A percentile compares a stretch with the other conserved stretches of the same genome.
Conservation (phyloP, 192 early-diverging fungal species). For the Umbelopsis sp. region DNA sequence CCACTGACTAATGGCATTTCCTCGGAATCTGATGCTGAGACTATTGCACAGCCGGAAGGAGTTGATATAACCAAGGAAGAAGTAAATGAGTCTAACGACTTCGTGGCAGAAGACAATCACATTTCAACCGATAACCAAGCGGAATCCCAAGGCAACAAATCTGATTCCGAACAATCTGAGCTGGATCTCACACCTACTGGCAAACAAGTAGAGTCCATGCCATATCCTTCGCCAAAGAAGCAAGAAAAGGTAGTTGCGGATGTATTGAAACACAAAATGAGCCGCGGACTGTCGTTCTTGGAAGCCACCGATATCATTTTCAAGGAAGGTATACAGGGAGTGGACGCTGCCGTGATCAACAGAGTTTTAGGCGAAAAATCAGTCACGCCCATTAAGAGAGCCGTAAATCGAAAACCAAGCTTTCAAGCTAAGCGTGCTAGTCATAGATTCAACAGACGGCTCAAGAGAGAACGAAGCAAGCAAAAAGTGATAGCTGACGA, state of each 20-base stretch:
- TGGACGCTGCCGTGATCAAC: conserved; percentile 6
- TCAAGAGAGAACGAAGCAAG: neutral
- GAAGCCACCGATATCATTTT: neutral
- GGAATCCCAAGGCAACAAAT: neutral
- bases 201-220: conserved; percentile 3
- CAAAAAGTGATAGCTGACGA: neutral
- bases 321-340: conserved; percentile 8
- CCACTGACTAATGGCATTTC: too few species aligned
- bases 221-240: conserved; percentile 5
- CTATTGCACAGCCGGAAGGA: neutral
- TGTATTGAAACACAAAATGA: conserved; percentile 9
- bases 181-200: neutral
- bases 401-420: neutral
- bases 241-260: conserved; percentile 3
- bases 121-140: neutral
- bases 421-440: neutral
- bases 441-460: neutral
- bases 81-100: neutral
- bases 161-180: neutral
- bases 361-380: neutral
- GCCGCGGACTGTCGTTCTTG: neutral
- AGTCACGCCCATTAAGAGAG: neutral
- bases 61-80: neutral
- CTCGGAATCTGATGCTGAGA: too few species aligned
- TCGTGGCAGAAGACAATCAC: neutral